A percentile compares a stretch with the other conserved stretches of the same genome.
Evolutionary conservation across 495 filamentous ascomycete species (phyloP).

Genomic region (Lepidopterella palustris): DNA sequence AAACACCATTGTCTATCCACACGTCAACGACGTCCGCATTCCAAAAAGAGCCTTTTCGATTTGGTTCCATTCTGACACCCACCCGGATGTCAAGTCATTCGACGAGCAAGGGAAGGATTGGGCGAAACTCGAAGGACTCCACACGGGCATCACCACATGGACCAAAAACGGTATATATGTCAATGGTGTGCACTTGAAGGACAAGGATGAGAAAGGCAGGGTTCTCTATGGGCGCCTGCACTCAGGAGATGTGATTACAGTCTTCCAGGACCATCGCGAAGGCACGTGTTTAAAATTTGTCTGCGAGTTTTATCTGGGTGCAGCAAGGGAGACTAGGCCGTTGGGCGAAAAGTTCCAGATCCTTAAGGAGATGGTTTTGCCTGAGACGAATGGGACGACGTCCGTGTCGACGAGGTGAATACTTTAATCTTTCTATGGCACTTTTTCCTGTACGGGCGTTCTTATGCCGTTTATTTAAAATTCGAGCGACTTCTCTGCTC

Average conservation of each 20-base stretch:
- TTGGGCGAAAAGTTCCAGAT: slow-evolving; percentile 16
- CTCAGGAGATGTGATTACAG: slow-evolving; percentile 62
- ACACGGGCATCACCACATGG: slow-evolving; percentile 66
- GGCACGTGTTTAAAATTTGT: slow-evolving; percentile 43
- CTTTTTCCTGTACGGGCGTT: too few species aligned
- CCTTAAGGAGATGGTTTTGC: too few species aligned
- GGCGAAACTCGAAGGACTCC: slow-evolving; percentile 45
- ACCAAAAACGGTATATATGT: slow-evolving; percentile 63
- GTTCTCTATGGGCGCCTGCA: slow-evolving; percentile 58
- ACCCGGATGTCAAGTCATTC: slow-evolving; percentile 49
- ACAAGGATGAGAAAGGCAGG: slow-evolving; percentile 40
- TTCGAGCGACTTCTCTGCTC: too few species aligned
- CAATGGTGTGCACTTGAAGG: slow-evolving; percentile 56
- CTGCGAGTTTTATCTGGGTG: slow-evolving; percentile 40
- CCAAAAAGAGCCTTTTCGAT: slow-evolving; percentile 78
- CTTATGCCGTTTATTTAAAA: too few species aligned
- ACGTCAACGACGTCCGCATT: slow-evolving; percentile 56
- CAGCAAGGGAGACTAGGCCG: slow-evolving; percentile 26
- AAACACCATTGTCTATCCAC: slow-evolving; percentile 57
- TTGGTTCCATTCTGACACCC: slow-evolving; percentile 57
- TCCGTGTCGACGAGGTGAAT: too few species aligned
- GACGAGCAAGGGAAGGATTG: slow-evolving; percentile 54
- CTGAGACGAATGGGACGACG: too few species aligned
- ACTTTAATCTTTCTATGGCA: too few species aligned
- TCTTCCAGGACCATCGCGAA: slow-evolving; percentile 46